Base-by-base conservation (phyloP, 164 flowering plant species). In the Vitis riparia region DNA sequence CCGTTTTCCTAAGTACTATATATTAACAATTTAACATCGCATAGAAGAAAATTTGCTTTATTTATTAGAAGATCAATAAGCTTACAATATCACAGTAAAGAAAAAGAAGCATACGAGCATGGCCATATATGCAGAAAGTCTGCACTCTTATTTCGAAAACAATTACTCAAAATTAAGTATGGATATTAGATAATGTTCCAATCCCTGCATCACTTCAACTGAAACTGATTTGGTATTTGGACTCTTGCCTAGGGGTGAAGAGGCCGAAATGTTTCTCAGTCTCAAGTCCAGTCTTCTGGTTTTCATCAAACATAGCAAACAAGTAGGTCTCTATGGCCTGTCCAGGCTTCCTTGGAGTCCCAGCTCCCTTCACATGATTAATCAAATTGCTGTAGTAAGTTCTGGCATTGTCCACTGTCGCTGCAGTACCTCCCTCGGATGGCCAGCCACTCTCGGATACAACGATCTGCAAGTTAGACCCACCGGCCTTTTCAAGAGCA, bases 291-390 rank as follows among this genome's bases (percentile, higher is more conserved):
- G 9, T 0, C 56, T 78, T 83, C 47, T 3, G 53, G 61, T 79
- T 75, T 68, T 83, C 86, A 68, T 83, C 83, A 72, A 79, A 79
- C 82, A 79, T 66, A 2, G 81, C 83, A 69, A 83, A 83, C 32
- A 81, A 37, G 16, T 79, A 83, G 0, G 83, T 64, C 10, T 79
- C 83, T 1, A 83, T 69, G 12, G 83, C 55, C n/a, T n/a, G n/a
- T 11, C 78, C 71, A 6, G 71, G 66, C 64, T 47, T 83, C 77
- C 53, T 77, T 8, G 82, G 84, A 6, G 81, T 83, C 64, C 84
- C n/a, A n/a, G n/a, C 86, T 11, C 44, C 55, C 55, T 65, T 69
- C 63, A 73, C 79, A 67, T 73, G 79, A 3, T 44, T 23, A 11
- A 82, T 74, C 73, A 82, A 51, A 62, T 76, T 80, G 27, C 14